Evolutionary conservation across 2,329 filamentous ascomycete genomes (phyloP).

Genomic region (Phyllosticta paracitricarpa): DNA sequence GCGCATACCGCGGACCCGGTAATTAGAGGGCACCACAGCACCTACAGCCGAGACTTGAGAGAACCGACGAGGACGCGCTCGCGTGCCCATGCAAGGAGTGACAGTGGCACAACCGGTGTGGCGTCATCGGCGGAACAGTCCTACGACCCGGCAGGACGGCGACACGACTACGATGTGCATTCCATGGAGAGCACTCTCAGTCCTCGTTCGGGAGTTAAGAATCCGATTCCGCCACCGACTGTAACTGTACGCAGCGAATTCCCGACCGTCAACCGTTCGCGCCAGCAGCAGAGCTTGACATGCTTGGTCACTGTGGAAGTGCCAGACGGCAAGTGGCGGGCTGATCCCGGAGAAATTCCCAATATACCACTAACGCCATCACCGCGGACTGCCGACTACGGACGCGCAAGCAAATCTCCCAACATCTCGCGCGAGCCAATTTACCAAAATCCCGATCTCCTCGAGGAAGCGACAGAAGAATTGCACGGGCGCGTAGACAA

Average conservation of each 20-base stretch:
- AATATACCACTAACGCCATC: slow-evolving; percentile 40
- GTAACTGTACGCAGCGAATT: slow-evolving; percentile 97
- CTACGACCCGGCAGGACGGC: slow-evolving; percentile 56
- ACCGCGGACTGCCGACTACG: slow-evolving; percentile 23
- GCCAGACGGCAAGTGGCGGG: slow-evolving; percentile 80
- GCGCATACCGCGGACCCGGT: slow-evolving; percentile 13
- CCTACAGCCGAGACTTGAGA: slow-evolving; percentile 13
- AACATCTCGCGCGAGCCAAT: slow-evolving; percentile 44
- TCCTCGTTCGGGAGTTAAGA: slow-evolving; percentile 60
- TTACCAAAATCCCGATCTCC: slow-evolving; percentile 63
- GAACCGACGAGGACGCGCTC: slow-evolving; percentile 29
- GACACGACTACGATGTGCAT: slow-evolving; percentile 91
- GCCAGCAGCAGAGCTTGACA: slow-evolving; percentile 89
- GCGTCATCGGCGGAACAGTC: slow-evolving; percentile 75
- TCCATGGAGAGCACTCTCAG: slow-evolving; percentile 83
- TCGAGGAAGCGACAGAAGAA: slow-evolving; percentile 80
- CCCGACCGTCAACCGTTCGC: slow-evolving; percentile 81
- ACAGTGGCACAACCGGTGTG: slow-evolving; percentile 48
- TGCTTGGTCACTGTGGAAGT: slow-evolving; percentile 93
- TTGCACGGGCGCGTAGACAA: slow-evolving; percentile 86
- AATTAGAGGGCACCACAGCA: slow-evolving; percentile 18
- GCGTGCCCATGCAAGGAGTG: slow-evolving; percentile 57
- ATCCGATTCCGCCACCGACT: slow-evolving; percentile 79
- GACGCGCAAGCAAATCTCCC: slow-evolving; percentile 46
- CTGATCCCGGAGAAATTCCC: slow-evolving; percentile 69